Base-by-base conservation (phyloP, 2,329 filamentous ascomycete genomes). In the Stenocarpella maydis region DNA sequence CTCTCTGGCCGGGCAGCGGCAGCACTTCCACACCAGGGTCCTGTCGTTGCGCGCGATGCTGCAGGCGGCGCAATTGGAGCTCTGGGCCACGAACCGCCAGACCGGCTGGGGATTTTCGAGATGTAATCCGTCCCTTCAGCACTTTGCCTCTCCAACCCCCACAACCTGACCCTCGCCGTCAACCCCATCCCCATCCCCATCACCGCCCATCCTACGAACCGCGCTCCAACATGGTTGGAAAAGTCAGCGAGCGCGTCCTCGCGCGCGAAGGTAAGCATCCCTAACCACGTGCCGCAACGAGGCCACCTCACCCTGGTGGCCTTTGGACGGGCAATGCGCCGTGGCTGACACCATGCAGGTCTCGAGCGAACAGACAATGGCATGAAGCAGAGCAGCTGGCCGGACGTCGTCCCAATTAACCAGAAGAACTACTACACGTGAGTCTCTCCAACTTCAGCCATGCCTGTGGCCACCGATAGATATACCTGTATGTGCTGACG, bases 391-490 rank as follows among this genome's bases (percentile, higher is more conserved):
- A 93, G 94, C 58, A 97, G 88, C 79, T 99, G 96, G 95, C 95
- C 96, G 12, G 92, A 96, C 77, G 90, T 97, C 69, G 87, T 89
- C 52, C 93, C 96, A 76, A 99, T 99, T 82, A 99, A 99, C 79
- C 96, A 99, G 81, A 99, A 99, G 84, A 99, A 99, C 81, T 99
- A 99, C 81, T 98, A 98, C 80, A 97, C 95, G 93, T 96, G 90
- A 84, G 39, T 47, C 26, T 14, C 39, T 49, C 15, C 26, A 28
- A 21, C 19, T 34, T 31, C 37, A 45, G n/a, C 54, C 61, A 45
- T 37, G 43, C 17, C 21, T 24, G 50, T 14, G 26, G 41, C 43
- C 43, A 10, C 21, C 24, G 9, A 34, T 4, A 34, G 31, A 34
- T 34, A 15, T 21, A 17, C 12, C 12, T 21, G 52, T 71, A 14